phyloP scores from a whole-genome alignment of 345 rosid genomes.

The Brassica napus region DNA sequence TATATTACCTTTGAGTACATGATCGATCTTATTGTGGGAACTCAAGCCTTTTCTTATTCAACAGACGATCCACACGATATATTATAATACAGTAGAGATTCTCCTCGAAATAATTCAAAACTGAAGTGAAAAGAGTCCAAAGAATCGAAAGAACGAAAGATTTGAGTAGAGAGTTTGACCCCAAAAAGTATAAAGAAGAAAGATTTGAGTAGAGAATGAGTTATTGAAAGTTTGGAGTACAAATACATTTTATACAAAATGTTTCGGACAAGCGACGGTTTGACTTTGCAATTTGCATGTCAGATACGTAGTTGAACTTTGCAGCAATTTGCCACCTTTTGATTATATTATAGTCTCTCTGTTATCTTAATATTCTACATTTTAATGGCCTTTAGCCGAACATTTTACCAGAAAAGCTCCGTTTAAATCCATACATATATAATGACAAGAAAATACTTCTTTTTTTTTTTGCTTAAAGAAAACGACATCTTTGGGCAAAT shows the following conservation, averaged over 20 bases:
- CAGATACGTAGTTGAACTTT: constrained; percentile 50
- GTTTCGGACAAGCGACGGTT: constrained; percentile 34
- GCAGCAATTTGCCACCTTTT: constrained; percentile 45
- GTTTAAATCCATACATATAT: not conserved
- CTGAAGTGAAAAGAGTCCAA: constrained; percentile 8
- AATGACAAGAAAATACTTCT: not conserved
- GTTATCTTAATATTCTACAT: not conserved
- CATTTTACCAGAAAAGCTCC: constrained; percentile 34
- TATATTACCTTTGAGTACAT: not conserved
- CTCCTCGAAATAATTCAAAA: constrained; percentile 22
- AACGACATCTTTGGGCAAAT: not conserved
- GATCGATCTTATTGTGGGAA: constrained; percentile 14
- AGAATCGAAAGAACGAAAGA: constrained; percentile 25
- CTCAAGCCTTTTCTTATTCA: constrained; percentile 49
- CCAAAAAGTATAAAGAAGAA: constrained; percentile 13
- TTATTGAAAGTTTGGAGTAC: constrained; percentile 12
- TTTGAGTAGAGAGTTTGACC: not conserved
- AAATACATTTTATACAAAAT: constrained; percentile 21
- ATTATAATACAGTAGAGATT: constrained; percentile 21
- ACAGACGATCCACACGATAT: constrained; percentile 46
- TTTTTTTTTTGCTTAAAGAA: too few species aligned
- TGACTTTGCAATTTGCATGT: constrained; percentile 56
- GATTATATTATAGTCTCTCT: not conserved
- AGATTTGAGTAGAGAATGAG: constrained; percentile 41
- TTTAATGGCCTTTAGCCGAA: constrained; percentile 61